Evolutionary conservation across 2,329 filamentous ascomycete species (phyloP).

Genomic region (Fusarium multiceps): DNA sequence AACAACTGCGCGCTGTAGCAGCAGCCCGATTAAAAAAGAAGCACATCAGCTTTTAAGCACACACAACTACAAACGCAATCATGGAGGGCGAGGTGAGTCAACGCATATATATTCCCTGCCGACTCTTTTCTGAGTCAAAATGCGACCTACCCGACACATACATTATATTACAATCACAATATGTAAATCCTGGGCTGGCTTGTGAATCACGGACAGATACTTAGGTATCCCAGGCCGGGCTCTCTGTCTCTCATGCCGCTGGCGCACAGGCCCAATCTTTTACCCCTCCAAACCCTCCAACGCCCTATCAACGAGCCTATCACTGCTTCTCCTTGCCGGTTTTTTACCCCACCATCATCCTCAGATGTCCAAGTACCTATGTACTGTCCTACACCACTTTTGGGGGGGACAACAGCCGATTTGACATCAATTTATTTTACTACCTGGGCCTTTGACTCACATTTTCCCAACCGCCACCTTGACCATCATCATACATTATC

Average conservation of each 20-base stretch:
- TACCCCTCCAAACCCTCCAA: slow-evolving; percentile 41
- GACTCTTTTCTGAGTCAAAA: background rate
- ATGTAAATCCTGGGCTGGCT: background rate
- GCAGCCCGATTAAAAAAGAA: slow-evolving; percentile 21
- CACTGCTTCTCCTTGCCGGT: slow-evolving; percentile 17
- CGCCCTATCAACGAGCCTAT: slow-evolving; percentile 35
- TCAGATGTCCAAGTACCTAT: slow-evolving; percentile 38
- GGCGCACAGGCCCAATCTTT: slow-evolving; percentile 33
- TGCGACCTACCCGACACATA: background rate
- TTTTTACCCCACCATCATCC: slow-evolving; percentile 24
- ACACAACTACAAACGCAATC: slow-evolving; percentile 8
- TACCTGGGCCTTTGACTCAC: slow-evolving; percentile 42
- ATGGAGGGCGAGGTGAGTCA: slow-evolving; percentile 46
- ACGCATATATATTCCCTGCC: background rate
- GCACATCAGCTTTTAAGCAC: slow-evolving; percentile 13
- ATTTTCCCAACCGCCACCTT: slow-evolving; percentile 46
- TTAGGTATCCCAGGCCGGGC: slow-evolving; percentile 1
- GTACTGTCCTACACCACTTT: slow-evolving; percentile 40
- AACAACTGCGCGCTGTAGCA: slow-evolving; percentile 20
- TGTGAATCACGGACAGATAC: slow-evolving; percentile 25
- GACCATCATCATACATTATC: slow-evolving; percentile 20
- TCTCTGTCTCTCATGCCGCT: slow-evolving; percentile 8
- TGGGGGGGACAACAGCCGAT: slow-evolving; percentile 25
- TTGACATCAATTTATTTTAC: slow-evolving; percentile 39
- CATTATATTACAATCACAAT: background rate